Percentiles rank a stretch among this genome's conserved stretches.
These are phyloP conservation scores for Crataegus laevigata DNA, from an alignment of 306 rosid genomes.

Conservation along the genomic window DNA sequence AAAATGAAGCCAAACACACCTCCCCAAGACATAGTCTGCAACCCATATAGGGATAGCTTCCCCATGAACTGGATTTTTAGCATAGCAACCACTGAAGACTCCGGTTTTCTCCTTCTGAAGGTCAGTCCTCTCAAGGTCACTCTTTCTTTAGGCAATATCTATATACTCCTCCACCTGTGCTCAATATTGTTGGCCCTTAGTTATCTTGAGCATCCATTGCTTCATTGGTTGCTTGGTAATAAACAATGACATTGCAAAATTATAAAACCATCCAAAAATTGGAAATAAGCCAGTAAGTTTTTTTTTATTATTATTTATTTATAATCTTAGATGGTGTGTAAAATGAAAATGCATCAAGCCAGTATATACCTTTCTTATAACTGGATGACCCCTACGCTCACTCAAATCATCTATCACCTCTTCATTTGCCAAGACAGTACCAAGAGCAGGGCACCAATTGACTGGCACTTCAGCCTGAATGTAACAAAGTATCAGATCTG, in stretches of 20 bases:
- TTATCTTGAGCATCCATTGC: conserved; percentile 99
- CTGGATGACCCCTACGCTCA: conserved; percentile 96
- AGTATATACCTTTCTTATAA: conserved; percentile 65
- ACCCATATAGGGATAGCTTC: conserved; percentile 90
- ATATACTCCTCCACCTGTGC: conserved; percentile 78
- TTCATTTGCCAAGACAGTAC: conserved; percentile 97
- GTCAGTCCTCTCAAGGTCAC: conserved; percentile 97
- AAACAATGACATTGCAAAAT: conserved; percentile 84
- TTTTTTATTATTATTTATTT: no score
- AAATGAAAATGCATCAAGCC: conserved; percentile 1
- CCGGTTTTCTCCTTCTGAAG: conserved; percentile 97
- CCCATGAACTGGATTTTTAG: conserved; percentile 82
- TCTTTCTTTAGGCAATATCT: conserved; percentile 74
- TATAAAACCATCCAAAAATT: conserved; percentile 49
- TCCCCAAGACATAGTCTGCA: conserved; percentile 95
- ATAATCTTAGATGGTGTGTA: conserved; percentile 8
- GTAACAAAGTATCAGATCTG: conserved; percentile 10
- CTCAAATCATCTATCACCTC: conserved; percentile 97
- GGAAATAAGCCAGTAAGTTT: conserved; percentile 27
- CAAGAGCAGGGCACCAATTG: conserved; percentile 98
- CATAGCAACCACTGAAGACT: conserved; percentile 84
- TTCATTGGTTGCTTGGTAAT: conserved; percentile 99
- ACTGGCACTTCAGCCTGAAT: conserved; percentile 94
- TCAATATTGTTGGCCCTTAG: conserved; percentile 39
- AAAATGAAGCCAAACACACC: conserved; percentile 43